phyloP scores from a whole-genome alignment of 2,329 filamentous ascomycete genomes.

The Claviceps africana region DNA sequence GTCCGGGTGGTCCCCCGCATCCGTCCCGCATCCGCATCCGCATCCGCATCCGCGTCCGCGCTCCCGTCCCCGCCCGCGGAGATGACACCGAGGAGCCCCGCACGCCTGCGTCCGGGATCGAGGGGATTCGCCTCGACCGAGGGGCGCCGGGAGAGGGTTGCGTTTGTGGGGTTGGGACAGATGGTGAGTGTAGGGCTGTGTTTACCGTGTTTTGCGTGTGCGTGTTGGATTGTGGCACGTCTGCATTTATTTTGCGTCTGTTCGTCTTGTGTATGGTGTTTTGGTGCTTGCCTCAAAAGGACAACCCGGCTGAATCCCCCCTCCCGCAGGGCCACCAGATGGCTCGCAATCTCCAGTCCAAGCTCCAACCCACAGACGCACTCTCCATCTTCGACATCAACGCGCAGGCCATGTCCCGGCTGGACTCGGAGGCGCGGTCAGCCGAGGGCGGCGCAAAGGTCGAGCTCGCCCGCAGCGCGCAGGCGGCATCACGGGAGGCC shows the following conservation, averaged over 20 bases:
- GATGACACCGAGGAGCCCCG: no score
- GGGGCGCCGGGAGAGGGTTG: constrained; percentile 36
- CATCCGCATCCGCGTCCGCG: no score
- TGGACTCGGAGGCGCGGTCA: constrained; percentile 33
- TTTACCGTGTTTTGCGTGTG: no score
- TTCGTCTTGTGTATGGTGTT: no score
- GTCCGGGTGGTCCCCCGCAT: no score
- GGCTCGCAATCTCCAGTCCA: constrained; percentile 47
- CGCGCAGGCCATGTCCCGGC: constrained; percentile 28
- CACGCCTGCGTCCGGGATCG: no score
- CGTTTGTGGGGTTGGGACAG: constrained; percentile 46
- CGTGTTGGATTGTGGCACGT: no score
- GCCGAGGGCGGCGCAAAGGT: constrained; percentile 31
- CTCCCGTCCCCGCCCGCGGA: no score
- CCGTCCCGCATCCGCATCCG: no score
- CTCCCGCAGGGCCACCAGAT: constrained; percentile 42
- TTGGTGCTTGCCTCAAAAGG: no score
- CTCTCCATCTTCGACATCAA: constrained; percentile 45
- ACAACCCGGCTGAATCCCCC: neutral
- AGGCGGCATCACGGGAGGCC: constrained; percentile 36
- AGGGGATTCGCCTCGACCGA: constrained; percentile 38
- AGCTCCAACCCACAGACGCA: constrained; percentile 35
- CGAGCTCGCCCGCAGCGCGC: constrained; percentile 29
- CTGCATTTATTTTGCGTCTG: neutral
- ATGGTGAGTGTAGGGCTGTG: constrained; percentile 32